phyloP scores from a whole-genome alignment of 1,284 basidiomycete species.

The Tylopilus sp. region DNA sequence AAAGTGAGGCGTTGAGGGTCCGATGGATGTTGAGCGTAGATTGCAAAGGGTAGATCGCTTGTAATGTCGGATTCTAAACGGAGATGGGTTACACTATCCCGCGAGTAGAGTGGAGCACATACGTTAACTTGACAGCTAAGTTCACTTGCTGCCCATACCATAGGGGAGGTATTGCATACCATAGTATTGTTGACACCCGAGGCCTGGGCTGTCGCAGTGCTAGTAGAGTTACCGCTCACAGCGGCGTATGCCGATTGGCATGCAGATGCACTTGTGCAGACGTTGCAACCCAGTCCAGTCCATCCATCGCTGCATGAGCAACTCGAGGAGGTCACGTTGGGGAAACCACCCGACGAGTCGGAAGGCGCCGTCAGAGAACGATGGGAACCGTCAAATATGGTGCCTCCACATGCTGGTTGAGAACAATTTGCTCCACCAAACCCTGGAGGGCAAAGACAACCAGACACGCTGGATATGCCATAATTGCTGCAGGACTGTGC shows the following conservation, averaged over 20 bases:
- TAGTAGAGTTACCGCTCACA: slow-evolving; percentile 47
- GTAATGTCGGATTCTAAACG: slow-evolving; percentile 76
- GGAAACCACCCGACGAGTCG: slow-evolving; percentile 52
- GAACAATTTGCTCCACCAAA: slow-evolving; percentile 76
- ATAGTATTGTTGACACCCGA: slow-evolving; percentile 62
- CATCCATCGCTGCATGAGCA: slow-evolving; percentile 77
- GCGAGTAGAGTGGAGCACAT: slow-evolving; percentile 42
- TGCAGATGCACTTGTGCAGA: slow-evolving; percentile 65
- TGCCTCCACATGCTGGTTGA: slow-evolving; percentile 77
- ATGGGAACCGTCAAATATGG: slow-evolving; percentile 71
- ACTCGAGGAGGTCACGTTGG: slow-evolving; percentile 65
- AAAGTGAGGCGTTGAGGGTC: slow-evolving; percentile 69
- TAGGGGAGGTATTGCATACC: slow-evolving; percentile 65
- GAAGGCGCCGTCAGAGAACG: slow-evolving; percentile 55
- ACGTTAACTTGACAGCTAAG: slow-evolving; percentile 80
- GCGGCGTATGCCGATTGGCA: slow-evolving; percentile 64
- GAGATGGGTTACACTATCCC: slow-evolving; percentile 13
- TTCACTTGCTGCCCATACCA: slow-evolving; percentile 70
- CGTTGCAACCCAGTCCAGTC: slow-evolving; percentile 80
- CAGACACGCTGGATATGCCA: slow-evolving; percentile 59
- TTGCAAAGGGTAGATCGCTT: slow-evolving; percentile 70
- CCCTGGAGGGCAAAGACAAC: slow-evolving; percentile 77
- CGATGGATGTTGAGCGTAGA: slow-evolving; percentile 80
- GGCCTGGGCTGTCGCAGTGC: slow-evolving; percentile 29
- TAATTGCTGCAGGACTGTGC: slow-evolving; percentile 75